A percentile compares a stretch with the other conserved stretches of the same genome.
Evolutionary conservation across 2,329 filamentous ascomycete genomes (phyloP).

Genomic region (Pestalotiopsis sp.): DNA sequence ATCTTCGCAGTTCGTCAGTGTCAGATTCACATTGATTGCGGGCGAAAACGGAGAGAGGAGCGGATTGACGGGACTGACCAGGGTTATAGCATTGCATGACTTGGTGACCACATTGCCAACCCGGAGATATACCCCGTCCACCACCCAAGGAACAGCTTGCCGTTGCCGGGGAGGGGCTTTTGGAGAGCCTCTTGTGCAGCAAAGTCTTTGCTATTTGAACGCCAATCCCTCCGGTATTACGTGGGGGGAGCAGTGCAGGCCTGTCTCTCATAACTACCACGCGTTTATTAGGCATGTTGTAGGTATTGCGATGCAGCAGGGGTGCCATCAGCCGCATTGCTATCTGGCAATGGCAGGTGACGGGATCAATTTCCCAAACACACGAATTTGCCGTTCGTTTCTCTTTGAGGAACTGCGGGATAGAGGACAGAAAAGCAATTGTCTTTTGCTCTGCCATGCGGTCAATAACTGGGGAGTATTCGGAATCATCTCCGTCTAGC

Average conservation of each 20-base stretch:
- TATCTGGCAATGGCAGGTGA: conserved; percentile 1
- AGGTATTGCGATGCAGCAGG: background rate
- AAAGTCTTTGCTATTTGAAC: background rate
- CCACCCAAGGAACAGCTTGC: too few species aligned
- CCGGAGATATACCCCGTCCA: conserved; percentile 1
- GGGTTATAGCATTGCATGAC: background rate
- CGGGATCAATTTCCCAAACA: background rate
- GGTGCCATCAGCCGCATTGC: background rate
- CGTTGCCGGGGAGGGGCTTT: background rate
- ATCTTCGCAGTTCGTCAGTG: background rate
- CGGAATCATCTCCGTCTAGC: too few species aligned
- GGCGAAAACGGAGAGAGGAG: background rate
- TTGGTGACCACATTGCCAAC: background rate
- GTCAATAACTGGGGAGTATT: too few species aligned
- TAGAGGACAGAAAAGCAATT: too few species aligned
- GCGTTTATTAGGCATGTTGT: background rate
- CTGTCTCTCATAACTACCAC: background rate
- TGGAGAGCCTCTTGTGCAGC: background rate
- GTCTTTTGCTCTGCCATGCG: too few species aligned
- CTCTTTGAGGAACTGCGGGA: background rate
- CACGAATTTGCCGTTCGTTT: background rate
- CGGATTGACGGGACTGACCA: background rate
- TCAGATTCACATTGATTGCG: conserved; percentile 9
- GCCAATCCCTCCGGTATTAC: background rate
- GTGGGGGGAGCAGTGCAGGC: background rate